A percentile compares a stretch with the other conserved stretches of the same genome.
Evolutionary conservation across 2,329 filamentous ascomycete species (phyloP).

Genomic region (Cladophialophora psammophila): DNA sequence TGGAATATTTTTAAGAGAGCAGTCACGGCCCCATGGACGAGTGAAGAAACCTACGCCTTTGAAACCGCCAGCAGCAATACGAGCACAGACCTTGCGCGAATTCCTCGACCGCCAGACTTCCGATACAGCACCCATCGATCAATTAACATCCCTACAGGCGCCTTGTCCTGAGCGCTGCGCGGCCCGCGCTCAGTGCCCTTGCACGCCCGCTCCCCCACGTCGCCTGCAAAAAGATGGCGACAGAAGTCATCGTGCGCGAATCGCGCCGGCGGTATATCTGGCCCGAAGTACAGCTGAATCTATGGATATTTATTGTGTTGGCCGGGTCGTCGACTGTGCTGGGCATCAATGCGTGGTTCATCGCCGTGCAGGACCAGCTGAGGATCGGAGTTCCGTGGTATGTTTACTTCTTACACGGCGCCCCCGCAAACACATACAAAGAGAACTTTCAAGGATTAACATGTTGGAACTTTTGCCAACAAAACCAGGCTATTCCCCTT

Average conservation of each 20-base stretch:
- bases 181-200: constrained; percentile 18
- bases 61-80: background rate
- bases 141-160: background rate
- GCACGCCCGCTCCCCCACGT: constrained; percentile 11
- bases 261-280: constrained; percentile 63
- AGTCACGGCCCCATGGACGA: background rate
- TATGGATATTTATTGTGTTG: constrained; percentile 70
- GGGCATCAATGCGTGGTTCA: constrained; percentile 68
- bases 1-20: background rate
- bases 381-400: constrained; percentile 67
- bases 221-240: constrained; percentile 43
- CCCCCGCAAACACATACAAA: background rate
- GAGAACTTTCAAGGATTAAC: constrained; percentile 1
- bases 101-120: background rate
- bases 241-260: constrained; percentile 44
- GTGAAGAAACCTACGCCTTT: background rate
- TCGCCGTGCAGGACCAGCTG: constrained; percentile 64
- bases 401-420: constrained; percentile 33
- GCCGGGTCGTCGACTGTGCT: constrained; percentile 64
- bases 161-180: background rate
- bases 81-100: background rate
- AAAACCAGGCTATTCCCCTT: constrained; percentile 68
- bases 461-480: too few species aligned
- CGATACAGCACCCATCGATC: background rate
- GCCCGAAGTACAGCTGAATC: constrained; percentile 70